Conservation (phyloP, 352 stramenopile genomes). For the Globisporangium cystogenes region DNA sequence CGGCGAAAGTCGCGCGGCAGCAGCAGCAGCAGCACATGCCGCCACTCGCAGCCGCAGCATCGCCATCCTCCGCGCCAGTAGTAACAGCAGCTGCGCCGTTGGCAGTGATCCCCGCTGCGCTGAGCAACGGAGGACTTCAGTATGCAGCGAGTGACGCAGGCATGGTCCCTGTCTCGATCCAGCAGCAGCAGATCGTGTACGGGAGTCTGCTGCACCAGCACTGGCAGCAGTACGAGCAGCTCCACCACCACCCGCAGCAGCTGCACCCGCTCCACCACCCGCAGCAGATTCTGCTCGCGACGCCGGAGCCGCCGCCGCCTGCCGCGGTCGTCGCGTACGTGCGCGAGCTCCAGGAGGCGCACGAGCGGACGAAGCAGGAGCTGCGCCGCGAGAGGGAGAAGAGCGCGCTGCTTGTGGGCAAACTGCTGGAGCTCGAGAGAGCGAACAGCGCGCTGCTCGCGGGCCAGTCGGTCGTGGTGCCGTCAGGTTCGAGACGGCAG, state of each 20-base stretch:
- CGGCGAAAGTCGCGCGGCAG: background rate
- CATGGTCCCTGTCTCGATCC: too few relatives aligned
- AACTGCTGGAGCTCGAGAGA: constrained; percentile 53
- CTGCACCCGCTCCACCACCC: background rate
- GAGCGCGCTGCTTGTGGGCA: constrained; percentile 51
- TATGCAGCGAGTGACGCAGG: too few relatives aligned
- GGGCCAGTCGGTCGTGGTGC: background rate
- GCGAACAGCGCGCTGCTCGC: constrained; percentile 22
- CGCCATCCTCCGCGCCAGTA: background rate
- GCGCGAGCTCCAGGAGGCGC: constrained; percentile 45
- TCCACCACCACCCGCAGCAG: background rate
- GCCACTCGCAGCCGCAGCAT: background rate
- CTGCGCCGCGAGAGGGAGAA: constrained; percentile 54
- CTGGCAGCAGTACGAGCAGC: constrained; percentile 1
- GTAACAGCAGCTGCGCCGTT: background rate
- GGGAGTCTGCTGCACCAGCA: background rate
- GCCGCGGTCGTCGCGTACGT: constrained; percentile 22
- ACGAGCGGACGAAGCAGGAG: constrained; percentile 46
- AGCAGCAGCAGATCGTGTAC: background rate
- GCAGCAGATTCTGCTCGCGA: background rate
- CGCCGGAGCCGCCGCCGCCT: background rate
- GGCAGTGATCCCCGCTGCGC: too few relatives aligned
- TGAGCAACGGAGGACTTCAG: too few relatives aligned
- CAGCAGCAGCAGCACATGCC: background rate
- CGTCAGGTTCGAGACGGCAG: too few relatives aligned